phyloP scores from a whole-genome alignment of 1,139 yeast species.

The Saccharomyces uvarum region DNA sequence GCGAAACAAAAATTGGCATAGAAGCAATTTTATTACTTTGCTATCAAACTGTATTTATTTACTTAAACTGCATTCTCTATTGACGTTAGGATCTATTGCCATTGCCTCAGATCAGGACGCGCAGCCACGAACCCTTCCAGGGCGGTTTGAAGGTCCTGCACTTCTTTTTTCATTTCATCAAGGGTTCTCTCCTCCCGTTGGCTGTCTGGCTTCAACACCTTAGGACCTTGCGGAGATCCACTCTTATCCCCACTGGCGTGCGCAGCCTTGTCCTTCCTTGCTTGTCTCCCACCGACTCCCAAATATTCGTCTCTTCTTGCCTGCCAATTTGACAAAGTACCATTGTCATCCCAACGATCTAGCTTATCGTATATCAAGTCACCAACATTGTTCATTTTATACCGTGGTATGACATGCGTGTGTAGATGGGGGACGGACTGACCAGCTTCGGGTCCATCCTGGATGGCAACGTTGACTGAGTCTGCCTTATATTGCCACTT shows the following conservation, averaged over 20 bases:
- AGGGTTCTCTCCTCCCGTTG: conserved; percentile 54
- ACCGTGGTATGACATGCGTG: conserved; percentile 85
- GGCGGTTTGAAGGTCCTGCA: conserved; percentile 6
- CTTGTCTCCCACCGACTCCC: conserved; percentile 24
- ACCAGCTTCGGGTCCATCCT: conserved; percentile 94
- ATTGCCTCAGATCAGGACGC: background rate
- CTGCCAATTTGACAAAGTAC: conserved; percentile 24
- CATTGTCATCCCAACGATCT: conserved; percentile 44
- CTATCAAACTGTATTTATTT: background rate
- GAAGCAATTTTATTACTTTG: background rate
- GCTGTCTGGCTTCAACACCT: conserved; percentile 58
- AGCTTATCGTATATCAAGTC: conserved; percentile 62
- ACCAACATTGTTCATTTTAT: conserved; percentile 53
- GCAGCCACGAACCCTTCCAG: conserved; percentile 7
- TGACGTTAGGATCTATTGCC: background rate
- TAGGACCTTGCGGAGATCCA: conserved; percentile 38
- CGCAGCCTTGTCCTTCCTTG: conserved; percentile 32
- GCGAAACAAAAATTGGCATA: background rate
- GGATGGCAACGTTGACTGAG: conserved; percentile 78
- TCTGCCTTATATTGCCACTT: conserved; percentile 64
- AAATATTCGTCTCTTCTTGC: conserved; percentile 24
- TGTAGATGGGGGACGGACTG: conserved; percentile 91
- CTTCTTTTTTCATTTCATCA: conserved; percentile 15
- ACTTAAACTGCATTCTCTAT: background rate
- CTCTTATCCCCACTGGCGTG: conserved; percentile 45